phyloP scores from a whole-genome alignment of 768 basidiomycete genomes.

The Candolleomyces aberdarensis region DNA sequence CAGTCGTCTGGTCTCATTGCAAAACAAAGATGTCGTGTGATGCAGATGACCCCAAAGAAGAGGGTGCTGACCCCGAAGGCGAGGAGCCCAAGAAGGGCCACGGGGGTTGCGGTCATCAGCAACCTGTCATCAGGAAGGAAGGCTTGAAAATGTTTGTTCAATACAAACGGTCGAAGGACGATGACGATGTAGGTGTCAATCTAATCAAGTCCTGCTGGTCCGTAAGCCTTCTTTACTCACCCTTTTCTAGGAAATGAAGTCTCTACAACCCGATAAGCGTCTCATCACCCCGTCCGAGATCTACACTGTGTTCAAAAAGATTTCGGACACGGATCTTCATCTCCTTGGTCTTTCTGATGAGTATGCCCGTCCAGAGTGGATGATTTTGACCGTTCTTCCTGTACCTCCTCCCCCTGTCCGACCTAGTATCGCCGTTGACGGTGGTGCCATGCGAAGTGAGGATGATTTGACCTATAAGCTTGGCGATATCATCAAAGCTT shows the following conservation, averaged over 20 bases:
- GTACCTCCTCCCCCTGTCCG: conserved; percentile 98
- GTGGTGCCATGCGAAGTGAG: conserved; percentile 94
- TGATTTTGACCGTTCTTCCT: conserved; percentile 97
- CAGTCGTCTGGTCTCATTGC: conserved; percentile 81
- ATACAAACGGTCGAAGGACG: conserved; percentile 92
- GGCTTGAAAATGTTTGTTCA: conserved; percentile 92
- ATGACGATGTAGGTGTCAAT: conserved; percentile 75
- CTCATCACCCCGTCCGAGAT: conserved; percentile 82
- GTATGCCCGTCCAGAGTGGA: conserved; percentile 98
- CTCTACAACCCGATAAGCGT: conserved; percentile 78
- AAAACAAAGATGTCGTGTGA: conserved; percentile 89
- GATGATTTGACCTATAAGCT: conserved; percentile 99
- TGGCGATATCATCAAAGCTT: conserved; percentile 94
- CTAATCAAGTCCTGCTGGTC: background rate
- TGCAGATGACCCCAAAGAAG: conserved; percentile 84
- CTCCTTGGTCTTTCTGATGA: conserved; percentile 91
- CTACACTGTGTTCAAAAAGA: conserved; percentile 95
- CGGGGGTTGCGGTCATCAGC: conserved; percentile 93
- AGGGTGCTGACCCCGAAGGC: conserved; percentile 63
- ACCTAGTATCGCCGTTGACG: conserved; percentile 96
- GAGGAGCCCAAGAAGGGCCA: conserved; percentile 87
- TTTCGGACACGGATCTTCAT: conserved; percentile 83
- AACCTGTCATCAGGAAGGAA: conserved; percentile 90
- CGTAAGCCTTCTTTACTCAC: conserved; percentile 13
- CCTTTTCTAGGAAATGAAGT: conserved; percentile 65